Evolutionary conservation across 2,329 filamentous ascomycete genomes (phyloP).

Genomic region (Neoscytalidium dimidiatum): DNA sequence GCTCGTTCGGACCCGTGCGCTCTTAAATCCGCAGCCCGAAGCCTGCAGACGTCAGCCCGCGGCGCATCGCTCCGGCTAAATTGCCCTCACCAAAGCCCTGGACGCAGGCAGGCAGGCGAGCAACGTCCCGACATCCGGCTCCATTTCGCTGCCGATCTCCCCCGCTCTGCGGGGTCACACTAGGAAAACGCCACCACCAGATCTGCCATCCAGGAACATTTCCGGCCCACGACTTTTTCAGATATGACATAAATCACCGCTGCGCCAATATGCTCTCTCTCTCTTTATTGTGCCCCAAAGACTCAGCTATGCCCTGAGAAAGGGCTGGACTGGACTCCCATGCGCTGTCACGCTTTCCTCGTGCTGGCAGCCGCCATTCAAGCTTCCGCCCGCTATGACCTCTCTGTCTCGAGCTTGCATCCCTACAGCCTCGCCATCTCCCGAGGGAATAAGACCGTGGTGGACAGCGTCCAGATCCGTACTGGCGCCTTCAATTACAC

Average conservation of each 20-base stretch:
- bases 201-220: not conserved
- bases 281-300: no score
- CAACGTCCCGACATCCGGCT: not conserved
- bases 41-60: no score
- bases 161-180: not conserved
- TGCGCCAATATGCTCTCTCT: no score
- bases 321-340: not conserved
- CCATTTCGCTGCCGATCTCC: not conserved
- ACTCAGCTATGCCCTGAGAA: no score
- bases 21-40: no score
- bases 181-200: not conserved
- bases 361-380: not conserved
- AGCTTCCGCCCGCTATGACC: not conserved
- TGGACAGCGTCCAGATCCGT: conserved; percentile 26
- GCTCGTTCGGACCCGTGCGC: no score
- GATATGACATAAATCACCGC: no score
- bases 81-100: not conserved
- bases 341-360: not conserved
- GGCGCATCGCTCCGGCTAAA: not conserved
- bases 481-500: conserved; percentile 25
- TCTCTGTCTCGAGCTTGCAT: not conserved
- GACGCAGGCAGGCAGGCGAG: no score
- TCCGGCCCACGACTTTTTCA: not conserved
- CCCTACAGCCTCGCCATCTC: conserved; percentile 24
- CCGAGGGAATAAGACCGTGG: conserved; percentile 25